These are phyloP conservation scores for Tetrahymena thermophila DNA, from an alignment of 73 alveolate genomes.

Conservation along the genomic window DNA sequence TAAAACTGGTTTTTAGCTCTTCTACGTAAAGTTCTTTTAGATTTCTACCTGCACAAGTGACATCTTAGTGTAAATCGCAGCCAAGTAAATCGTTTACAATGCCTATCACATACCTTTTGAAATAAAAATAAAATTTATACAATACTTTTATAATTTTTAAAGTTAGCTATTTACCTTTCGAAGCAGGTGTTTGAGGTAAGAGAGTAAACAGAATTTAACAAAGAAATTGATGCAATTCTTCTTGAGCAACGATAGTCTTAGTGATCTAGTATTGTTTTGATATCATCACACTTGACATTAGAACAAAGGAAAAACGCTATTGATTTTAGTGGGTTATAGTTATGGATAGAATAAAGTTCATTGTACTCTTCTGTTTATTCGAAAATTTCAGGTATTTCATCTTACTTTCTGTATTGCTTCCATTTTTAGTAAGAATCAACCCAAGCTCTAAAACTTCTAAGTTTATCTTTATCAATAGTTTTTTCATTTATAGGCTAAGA, in stretches of 20 bases:
- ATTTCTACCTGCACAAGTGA: neutral
- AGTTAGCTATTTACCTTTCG: neutral
- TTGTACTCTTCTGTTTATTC: slow-evolving; percentile 14
- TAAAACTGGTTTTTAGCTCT: neutral
- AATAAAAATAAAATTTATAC: neutral
- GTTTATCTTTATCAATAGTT: slow-evolving; percentile 22
- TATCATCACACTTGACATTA: neutral
- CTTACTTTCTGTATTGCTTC: slow-evolving; percentile 7
- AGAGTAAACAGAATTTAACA: slow-evolving; percentile 2
- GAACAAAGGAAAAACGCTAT: slow-evolving; percentile 13
- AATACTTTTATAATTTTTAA: neutral
- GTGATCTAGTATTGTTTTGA: slow-evolving; percentile 3
- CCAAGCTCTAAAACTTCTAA: slow-evolving; percentile 32
- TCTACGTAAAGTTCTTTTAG: neutral
- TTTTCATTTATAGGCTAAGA: slow-evolving; percentile 39
- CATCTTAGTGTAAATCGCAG: neutral
- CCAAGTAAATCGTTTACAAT: neutral
- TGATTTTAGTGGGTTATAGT: slow-evolving; percentile 23
- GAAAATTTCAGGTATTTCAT: neutral
- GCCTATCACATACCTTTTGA: neutral
- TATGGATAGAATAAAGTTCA: neutral
- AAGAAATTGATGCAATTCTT: slow-evolving; percentile 26
- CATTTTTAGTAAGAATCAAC: slow-evolving; percentile 37
- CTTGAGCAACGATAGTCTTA: slow-evolving; percentile 33
- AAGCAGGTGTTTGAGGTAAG: neutral